Percentiles rank a stretch among this genome's conserved stretches.
Evolutionary conservation across 176 grass and related monocot genomes (phyloP).

Genomic region (Carex parvula): DNA sequence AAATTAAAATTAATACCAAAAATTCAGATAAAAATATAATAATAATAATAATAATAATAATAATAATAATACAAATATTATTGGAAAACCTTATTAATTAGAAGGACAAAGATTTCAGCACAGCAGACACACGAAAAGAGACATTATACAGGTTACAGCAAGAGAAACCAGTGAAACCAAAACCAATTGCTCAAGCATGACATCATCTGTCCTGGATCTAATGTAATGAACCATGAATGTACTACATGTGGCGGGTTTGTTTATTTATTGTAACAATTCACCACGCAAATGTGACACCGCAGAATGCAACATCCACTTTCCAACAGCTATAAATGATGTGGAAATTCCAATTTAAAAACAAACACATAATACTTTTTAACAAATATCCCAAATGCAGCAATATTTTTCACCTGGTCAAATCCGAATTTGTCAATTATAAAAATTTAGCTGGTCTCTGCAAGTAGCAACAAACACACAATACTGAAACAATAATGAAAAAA

Average conservation of each 20-base stretch:
- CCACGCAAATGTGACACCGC: neutral
- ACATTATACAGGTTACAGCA: neutral
- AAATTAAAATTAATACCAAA: neutral
- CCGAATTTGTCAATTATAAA: neutral
- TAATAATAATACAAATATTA: too few relatives aligned
- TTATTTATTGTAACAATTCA: neutral
- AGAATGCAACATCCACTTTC: too few relatives aligned
- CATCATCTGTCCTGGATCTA: neutral
- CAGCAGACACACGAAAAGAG: neutral
- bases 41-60: too few relatives aligned
- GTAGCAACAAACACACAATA: neutral
- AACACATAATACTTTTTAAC: neutral
- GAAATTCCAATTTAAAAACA: neutral
- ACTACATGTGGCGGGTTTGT: neutral
- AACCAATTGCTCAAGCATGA: slow-evolving; percentile 8
- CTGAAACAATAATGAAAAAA: neutral
- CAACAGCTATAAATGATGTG: neutral
- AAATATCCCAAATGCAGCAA: neutral
- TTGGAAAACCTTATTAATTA: too few relatives aligned
- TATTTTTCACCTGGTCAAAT: too few relatives aligned
- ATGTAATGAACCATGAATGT: neutral
- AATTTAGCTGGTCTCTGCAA: neutral
- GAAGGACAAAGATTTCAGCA: too few relatives aligned
- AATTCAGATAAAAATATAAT: too few relatives aligned
- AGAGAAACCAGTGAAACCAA: neutral